Percentiles rank a stretch among this genome's conserved stretches.
Evolutionary conservation across 192 early-diverging fungal genomes (phyloP).

Genomic region (Haplosporangium gracile): DNA sequence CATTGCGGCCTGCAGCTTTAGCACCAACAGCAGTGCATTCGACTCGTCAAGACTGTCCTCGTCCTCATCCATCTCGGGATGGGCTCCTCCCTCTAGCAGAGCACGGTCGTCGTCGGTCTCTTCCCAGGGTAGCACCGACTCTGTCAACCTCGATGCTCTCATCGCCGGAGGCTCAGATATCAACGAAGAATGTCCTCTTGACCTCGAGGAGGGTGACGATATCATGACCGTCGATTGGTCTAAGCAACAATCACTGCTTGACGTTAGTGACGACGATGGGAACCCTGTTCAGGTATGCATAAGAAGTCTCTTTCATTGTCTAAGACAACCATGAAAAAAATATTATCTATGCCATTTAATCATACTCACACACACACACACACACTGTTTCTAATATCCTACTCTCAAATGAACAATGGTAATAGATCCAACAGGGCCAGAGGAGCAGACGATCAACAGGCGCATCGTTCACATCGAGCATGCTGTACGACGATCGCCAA

Average conservation of each 20-base stretch:
- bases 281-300: not conserved
- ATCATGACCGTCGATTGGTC: conserved; percentile 30
- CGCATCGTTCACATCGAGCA: not conserved
- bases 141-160: conserved; percentile 52
- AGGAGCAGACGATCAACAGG: not conserved
- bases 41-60: conserved; percentile 34
- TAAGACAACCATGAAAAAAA: not conserved
- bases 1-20: conserved; percentile 19
- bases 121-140: conserved; percentile 41
- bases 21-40: conserved; percentile 13
- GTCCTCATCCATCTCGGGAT: conserved; percentile 38
- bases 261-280: not conserved
- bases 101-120: conserved; percentile 45
- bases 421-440: not conserved
- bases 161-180: conserved; percentile 49
- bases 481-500: conserved; percentile 14
- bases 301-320: not conserved
- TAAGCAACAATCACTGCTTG: not conserved
- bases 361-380: too few relatives aligned
- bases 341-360: not conserved
- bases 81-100: conserved; percentile 27
- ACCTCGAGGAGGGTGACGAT: conserved; percentile 46
- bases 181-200: conserved; percentile 45
- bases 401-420: not conserved
- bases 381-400: not conserved